These are phyloP conservation scores for Coprinellus aureogranulatus DNA, from an alignment of 768 basidiomycete species.

Conservation along the genomic window DNA sequence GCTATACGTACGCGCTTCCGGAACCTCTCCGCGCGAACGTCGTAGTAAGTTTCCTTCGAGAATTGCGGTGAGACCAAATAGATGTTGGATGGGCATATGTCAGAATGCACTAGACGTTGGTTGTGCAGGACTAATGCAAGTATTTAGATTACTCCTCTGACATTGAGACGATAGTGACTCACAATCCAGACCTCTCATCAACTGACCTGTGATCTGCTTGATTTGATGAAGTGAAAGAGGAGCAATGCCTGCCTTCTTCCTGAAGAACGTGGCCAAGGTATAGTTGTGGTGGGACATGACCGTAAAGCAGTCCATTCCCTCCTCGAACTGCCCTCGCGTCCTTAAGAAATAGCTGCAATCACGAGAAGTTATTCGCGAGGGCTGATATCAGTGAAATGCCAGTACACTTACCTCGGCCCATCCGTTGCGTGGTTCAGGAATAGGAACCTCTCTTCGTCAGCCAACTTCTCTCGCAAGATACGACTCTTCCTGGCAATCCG, in stretches of 20 bases:
- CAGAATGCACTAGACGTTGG: background rate
- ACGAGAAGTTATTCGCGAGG: too few species aligned
- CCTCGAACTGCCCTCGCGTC: too few species aligned
- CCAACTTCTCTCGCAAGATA: too few species aligned
- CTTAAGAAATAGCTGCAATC: too few species aligned
- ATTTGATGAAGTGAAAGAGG: background rate
- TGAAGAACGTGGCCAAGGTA: too few species aligned
- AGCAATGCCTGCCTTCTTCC: background rate
- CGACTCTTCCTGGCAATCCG: too few species aligned
- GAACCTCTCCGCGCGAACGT: background rate
- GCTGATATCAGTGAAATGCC: background rate
- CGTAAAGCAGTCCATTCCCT: too few species aligned
- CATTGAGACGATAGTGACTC: background rate
- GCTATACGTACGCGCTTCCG: background rate
- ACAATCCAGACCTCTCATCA: background rate
- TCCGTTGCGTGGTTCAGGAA: too few species aligned
- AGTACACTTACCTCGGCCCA: too few species aligned
- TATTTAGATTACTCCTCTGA: background rate
- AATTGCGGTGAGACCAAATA: background rate
- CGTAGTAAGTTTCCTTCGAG: background rate
- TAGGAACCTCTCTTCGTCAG: too few species aligned
- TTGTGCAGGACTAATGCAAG: background rate
- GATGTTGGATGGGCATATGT: background rate
- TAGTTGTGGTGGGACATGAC: too few species aligned
- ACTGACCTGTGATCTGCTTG: background rate